Base-by-base conservation (phyloP, 2,329 filamentous ascomycete genomes). In the Ascochyta pisi region DNA sequence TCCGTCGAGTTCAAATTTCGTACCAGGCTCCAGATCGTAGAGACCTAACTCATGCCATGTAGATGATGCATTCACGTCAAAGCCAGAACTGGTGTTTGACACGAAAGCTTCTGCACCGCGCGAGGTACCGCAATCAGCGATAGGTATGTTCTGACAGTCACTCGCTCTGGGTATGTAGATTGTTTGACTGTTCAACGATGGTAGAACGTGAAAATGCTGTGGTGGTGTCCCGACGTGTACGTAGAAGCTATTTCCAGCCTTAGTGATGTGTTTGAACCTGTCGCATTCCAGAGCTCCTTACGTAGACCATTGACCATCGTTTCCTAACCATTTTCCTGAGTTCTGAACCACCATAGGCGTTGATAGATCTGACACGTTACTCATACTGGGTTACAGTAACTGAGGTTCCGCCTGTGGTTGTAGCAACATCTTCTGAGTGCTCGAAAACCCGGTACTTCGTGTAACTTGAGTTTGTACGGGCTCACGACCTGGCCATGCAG, bases 21-120 rank as follows among this genome's bases (percentile, higher is more conserved):
- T 64, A 51, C 82, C 79, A 31, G 88, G 78, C 48, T 83, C 85
- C 37, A 89, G 77, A 62, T 84, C 78, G 78, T 83, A 90, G 37
- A 81, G 77, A 34, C 87, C 88, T 40, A 88, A 76, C 2, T 82
- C 60, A 22, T 78, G 75, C 85, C 86, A 91, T 44, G 82, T 82
- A 0, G 43, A 42, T 4, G 50, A 47, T 23, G n/a, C 35, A 7
- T 53, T 53, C 5, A 10, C n/a, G 6, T 47, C 37, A 5, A 47
- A 53, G 2, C 50, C 50, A 34, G 22, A 26, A 19, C 31, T 43
- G 23, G 39, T 23, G 12, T 37, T 37, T 6, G 43, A 47, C 13
- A 23, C 10, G 15, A 47, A 27, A 4, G 19, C 23, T 27, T 31
- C 50, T 22, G 42, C 31, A 33, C 43, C 50, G 23, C 50, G 43